These are phyloP conservation scores for Colletotrichum graminicola DNA, from an alignment of 2,329 filamentous ascomycete genomes.

Conservation along the genomic window DNA sequence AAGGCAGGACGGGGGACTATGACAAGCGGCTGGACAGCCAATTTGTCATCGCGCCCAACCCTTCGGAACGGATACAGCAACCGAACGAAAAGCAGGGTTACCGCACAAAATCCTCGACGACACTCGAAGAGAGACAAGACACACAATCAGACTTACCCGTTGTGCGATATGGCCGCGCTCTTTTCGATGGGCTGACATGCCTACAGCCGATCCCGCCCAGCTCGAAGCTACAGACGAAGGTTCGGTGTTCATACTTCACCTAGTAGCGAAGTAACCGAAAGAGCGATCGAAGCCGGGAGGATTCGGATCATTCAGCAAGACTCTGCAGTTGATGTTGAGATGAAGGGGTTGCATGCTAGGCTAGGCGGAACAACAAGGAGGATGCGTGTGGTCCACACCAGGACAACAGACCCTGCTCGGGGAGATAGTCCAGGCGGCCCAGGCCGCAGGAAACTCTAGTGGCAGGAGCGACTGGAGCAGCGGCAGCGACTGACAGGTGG, in stretches of 20 bases:
- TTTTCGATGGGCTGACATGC: conserved; percentile 51
- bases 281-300: conserved; percentile 3
- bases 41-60: background rate
- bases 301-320: conserved; percentile 29
- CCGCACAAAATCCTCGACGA: background rate
- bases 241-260: conserved; percentile 42
- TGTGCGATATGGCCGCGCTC: conserved; percentile 56
- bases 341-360: conserved; percentile 23
- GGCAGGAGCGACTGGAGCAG: conserved; percentile 12
- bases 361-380: background rate
- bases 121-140: background rate
- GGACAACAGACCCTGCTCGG: conserved; percentile 1
- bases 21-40: background rate
- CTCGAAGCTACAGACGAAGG: conserved; percentile 45
- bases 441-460: background rate
- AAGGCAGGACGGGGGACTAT: no score
- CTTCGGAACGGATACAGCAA: background rate
- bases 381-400: conserved; percentile 6
- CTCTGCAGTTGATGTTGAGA: conserved; percentile 18
- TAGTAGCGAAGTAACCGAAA: conserved; percentile 33
- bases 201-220: conserved; percentile 50
- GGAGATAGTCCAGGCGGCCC: conserved; percentile 3
- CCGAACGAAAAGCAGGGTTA: background rate
- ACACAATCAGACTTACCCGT: conserved; percentile 48
- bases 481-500: conserved; percentile 3